Evolutionary conservation across 805 yeast genomes (phyloP).

Genomic region (Lipomyces yamadae): DNA sequence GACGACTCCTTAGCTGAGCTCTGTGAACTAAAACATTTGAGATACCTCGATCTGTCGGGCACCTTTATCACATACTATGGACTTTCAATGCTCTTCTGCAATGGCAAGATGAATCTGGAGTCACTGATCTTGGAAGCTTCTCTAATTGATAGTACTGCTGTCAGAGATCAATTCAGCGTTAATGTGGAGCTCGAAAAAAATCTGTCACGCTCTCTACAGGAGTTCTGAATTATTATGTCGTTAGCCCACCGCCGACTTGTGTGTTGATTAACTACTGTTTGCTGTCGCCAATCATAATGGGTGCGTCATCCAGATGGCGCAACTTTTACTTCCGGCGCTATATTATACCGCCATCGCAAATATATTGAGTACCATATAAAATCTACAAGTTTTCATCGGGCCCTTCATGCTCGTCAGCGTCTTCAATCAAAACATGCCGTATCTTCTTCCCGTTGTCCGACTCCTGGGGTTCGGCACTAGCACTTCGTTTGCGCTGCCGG

Average conservation of each 20-base stretch:
- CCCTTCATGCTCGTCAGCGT: slow-evolving; percentile 12
- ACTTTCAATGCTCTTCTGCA: background rate
- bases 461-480: background rate
- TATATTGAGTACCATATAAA: background rate
- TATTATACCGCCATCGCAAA: background rate
- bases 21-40: background rate
- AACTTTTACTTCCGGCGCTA: background rate
- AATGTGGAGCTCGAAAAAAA: background rate
- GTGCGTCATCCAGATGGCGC: too few relatives aligned
- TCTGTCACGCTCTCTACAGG: slow-evolving; percentile 3
- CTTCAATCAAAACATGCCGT: slow-evolving; percentile 16
- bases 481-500: slow-evolving; percentile 11
- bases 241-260: background rate
- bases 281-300: background rate
- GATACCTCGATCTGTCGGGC: background rate
- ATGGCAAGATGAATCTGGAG: background rate
- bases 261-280: background rate
- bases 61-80: background rate
- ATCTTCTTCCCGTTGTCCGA: slow-evolving; percentile 1
- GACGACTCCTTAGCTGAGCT: background rate
- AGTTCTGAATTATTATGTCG: background rate
- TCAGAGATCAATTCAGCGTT: background rate
- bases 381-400: background rate
- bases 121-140: background rate
- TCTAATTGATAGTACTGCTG: background rate